These are phyloP conservation scores for Aureobasidium sp. DNA, from an alignment of 2,329 filamentous ascomycete species.

Conservation along the genomic window DNA sequence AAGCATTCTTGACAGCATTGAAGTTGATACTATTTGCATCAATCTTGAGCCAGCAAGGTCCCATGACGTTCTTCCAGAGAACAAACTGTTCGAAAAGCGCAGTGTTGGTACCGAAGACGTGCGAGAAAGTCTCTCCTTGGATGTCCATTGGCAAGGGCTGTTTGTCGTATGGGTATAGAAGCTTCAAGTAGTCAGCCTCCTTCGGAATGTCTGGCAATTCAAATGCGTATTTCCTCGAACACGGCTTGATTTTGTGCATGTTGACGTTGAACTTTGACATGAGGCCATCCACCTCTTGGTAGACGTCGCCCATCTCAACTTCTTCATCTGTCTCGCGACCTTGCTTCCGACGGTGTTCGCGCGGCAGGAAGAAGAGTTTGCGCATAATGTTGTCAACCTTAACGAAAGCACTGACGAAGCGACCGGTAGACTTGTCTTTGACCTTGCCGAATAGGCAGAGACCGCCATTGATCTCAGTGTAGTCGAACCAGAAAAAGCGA, in stretches of 20 bases:
- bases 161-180: conserved; percentile 92
- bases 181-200: conserved; percentile 84
- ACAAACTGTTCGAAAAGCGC: conserved; percentile 97
- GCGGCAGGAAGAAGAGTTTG: conserved; percentile 87
- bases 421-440: conserved; percentile 71
- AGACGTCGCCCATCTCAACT: conserved; percentile 81
- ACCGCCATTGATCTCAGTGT: conserved; percentile 83
- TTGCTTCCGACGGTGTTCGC: conserved; percentile 51
- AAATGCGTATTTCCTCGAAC: conserved; percentile 88
- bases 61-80: conserved; percentile 98
- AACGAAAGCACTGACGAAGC: conserved; percentile 84
- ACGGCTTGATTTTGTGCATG: conserved; percentile 90
- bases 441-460: conserved; percentile 95
- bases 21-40: conserved; percentile 67
- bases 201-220: conserved; percentile 80
- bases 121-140: conserved; percentile 82
- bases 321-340: conserved; percentile 66
- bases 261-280: conserved; percentile 81
- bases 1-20: conserved; percentile 76
- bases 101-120: conserved; percentile 89
- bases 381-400: conserved; percentile 92
- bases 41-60: conserved; percentile 93
- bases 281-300: conserved; percentile 75
- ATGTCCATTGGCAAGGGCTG: conserved; percentile 60
- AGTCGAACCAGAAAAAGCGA: conserved; percentile 95